These are phyloP conservation scores for Haplographium delicatum DNA, from an alignment of 495 filamentous ascomycete species.

Conservation along the genomic window DNA sequence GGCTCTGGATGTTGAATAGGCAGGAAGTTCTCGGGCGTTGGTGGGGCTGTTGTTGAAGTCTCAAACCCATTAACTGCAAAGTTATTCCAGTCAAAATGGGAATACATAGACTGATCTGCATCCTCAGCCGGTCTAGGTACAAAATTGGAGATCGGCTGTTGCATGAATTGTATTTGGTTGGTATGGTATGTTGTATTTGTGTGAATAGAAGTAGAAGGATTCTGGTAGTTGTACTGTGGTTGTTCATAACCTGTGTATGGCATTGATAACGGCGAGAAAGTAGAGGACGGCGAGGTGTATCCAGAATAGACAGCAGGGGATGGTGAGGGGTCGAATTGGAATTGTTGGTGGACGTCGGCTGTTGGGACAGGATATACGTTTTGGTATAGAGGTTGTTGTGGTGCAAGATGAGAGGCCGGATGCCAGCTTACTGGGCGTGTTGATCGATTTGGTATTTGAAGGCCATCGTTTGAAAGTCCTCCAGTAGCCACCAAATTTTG, in stretches of 20 bases:
- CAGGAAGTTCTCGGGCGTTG: constrained; percentile 56
- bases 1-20: constrained; percentile 40
- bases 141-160: constrained; percentile 1
- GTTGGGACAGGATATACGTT: constrained; percentile 5
- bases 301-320: constrained; percentile 22
- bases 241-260: constrained; percentile 20
- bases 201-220: neutral
- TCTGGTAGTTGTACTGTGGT: constrained; percentile 4
- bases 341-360: constrained; percentile 6
- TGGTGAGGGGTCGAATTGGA: constrained; percentile 15
- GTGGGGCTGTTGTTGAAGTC: constrained; percentile 40
- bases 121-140: constrained; percentile 2
- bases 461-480: constrained; percentile 27
- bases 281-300: constrained; percentile 21
- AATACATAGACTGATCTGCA: constrained; percentile 25
- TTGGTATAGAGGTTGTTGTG: constrained; percentile 14
- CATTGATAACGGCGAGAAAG: constrained; percentile 20
- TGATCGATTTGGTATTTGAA: constrained; percentile 27
- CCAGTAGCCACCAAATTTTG: constrained; percentile 29
- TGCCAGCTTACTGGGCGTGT: constrained; percentile 68
- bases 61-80: constrained; percentile 34
- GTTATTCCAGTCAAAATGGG: constrained; percentile 35
- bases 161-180: neutral
- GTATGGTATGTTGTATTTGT: neutral
- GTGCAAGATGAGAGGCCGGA: constrained; percentile 41